phyloP scores from a whole-genome alignment of 2,329 filamentous ascomycete species.

The Ambrosiella beaveri region DNA sequence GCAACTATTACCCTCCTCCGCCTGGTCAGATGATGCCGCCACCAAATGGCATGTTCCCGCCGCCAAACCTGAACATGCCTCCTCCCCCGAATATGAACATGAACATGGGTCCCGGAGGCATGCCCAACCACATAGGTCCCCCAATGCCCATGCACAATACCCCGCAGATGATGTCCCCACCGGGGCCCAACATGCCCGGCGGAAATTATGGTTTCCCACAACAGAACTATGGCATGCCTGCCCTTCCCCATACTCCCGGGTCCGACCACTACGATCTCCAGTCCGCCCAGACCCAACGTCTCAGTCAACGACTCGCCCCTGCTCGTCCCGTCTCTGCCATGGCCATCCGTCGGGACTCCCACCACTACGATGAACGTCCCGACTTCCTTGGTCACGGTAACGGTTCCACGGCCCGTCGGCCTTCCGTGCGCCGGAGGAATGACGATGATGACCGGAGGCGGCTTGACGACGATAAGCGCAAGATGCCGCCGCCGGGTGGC shows the following conservation, averaged over 20 bases:
- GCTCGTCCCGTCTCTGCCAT: constrained; percentile 9
- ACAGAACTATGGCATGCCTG: constrained; percentile 6
- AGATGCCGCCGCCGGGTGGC: constrained; percentile 5
- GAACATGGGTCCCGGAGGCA: constrained; percentile 8
- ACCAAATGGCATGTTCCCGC: constrained; percentile 6
- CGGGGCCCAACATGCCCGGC: neutral
- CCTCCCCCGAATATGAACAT: neutral
- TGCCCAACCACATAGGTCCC: constrained; percentile 7
- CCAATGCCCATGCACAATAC: constrained; percentile 5
- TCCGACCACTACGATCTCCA: constrained; percentile 4
- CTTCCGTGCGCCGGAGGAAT: constrained; percentile 8
- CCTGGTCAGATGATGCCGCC: constrained; percentile 9
- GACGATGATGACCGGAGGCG: constrained; percentile 8
- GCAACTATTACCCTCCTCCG: constrained; percentile 4
- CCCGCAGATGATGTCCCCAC: constrained; percentile 9
- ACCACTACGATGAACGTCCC: constrained; percentile 7
- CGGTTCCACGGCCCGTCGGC: constrained; percentile 4
- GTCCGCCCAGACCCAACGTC: constrained; percentile 3
- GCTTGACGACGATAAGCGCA: constrained; percentile 11
- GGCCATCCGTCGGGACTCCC: constrained; percentile 7
- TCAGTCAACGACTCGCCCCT: constrained; percentile 5
- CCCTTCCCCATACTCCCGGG: neutral
- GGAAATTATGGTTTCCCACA: constrained; percentile 4
- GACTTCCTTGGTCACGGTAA: neutral
- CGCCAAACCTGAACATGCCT: constrained; percentile 4